Percentiles rank a stretch among this genome's conserved stretches.
Evolutionary conservation across 2,329 filamentous ascomycete genomes (phyloP).

Genomic region (Juglanconis sp.): DNA sequence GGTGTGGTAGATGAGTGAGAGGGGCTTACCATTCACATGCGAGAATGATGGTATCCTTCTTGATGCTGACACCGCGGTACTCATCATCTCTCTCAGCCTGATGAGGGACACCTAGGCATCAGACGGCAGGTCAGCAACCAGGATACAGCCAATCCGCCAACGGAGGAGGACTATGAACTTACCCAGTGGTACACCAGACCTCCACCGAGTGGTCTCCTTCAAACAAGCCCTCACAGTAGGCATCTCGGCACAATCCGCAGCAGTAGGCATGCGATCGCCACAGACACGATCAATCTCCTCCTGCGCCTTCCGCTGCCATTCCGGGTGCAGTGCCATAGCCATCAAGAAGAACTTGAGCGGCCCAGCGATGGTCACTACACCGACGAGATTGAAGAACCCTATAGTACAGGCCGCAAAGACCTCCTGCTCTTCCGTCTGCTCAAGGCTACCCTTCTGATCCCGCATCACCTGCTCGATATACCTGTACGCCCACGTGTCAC

Average conservation of each 20-base stretch:
- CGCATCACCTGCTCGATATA: slow-evolving; percentile 43
- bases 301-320: slow-evolving; percentile 51
- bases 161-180: slow-evolving; percentile 17
- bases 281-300: slow-evolving; percentile 56
- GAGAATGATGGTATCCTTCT: slow-evolving; percentile 46
- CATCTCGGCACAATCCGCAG: slow-evolving; percentile 46
- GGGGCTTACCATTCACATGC: slow-evolving; percentile 46
- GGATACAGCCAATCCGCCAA: not conserved
- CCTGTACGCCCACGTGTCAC: slow-evolving; percentile 46
- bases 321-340: slow-evolving; percentile 50
- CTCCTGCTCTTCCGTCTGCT: slow-evolving; percentile 41
- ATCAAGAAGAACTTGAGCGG: slow-evolving; percentile 50
- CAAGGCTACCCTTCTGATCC: slow-evolving; percentile 36
- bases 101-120: slow-evolving; percentile 42
- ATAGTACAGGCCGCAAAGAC: slow-evolving; percentile 49
- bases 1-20: not conserved
- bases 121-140: not conserved
- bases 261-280: slow-evolving; percentile 49
- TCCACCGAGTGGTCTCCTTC: slow-evolving; percentile 58
- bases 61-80: slow-evolving; percentile 44
- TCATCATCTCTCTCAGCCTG: slow-evolving; percentile 45
- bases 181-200: slow-evolving; percentile 53
- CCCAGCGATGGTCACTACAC: slow-evolving; percentile 47
- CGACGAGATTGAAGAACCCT: slow-evolving; percentile 49
- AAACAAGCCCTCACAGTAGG: slow-evolving; percentile 53